Evolutionary conservation across 805 yeast species (phyloP).

Genomic region (Ogataea polymorpha): DNA sequence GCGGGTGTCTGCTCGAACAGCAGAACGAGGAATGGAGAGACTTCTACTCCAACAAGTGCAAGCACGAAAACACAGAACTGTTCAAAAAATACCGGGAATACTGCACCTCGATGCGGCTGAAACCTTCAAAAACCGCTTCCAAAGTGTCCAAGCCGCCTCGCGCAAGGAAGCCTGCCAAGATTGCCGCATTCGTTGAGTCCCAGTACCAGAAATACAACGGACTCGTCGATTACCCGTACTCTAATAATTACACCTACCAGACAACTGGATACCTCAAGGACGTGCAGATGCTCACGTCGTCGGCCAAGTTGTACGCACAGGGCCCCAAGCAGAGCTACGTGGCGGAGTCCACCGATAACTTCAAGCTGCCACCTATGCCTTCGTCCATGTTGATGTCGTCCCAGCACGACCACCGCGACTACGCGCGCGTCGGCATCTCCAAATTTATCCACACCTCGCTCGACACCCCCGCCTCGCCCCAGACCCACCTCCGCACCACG

Average conservation of each 20-base stretch:
- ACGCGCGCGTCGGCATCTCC: conserved; percentile 10
- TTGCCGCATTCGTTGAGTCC: conserved; percentile 25
- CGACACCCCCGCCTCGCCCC: conserved; percentile 15
- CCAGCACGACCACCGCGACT: conserved; percentile 4
- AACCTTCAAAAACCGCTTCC: conserved; percentile 4
- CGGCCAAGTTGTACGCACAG: conserved; percentile 45
- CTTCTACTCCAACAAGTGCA: conserved; percentile 38
- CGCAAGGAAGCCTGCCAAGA: conserved; percentile 13
- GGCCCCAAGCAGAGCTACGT: conserved; percentile 25
- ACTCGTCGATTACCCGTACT: conserved; percentile 47
- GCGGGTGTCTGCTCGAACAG: conserved; percentile 28
- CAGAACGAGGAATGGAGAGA: conserved; percentile 45
- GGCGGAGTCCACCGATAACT: conserved; percentile 11
- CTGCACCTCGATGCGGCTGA: conserved; percentile 23
- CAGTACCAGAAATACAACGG: conserved; percentile 25
- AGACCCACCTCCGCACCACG: conserved; percentile 13
- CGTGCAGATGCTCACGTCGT: conserved; percentile 46
- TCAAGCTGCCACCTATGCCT: conserved; percentile 19
- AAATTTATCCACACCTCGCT: conserved; percentile 14
- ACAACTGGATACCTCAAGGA: conserved; percentile 47
- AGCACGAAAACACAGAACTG: conserved; percentile 38
- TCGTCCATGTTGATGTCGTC: conserved; percentile 2
- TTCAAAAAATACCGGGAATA: conserved; percentile 38
- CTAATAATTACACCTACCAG: conserved; percentile 50
- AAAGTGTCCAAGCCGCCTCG: conserved; percentile 14